Percentiles rank a stretch among this genome's conserved stretches.
These are phyloP conservation scores for Irpex sp. DNA, from an alignment of 1,284 basidiomycete species.

Conservation along the genomic window DNA sequence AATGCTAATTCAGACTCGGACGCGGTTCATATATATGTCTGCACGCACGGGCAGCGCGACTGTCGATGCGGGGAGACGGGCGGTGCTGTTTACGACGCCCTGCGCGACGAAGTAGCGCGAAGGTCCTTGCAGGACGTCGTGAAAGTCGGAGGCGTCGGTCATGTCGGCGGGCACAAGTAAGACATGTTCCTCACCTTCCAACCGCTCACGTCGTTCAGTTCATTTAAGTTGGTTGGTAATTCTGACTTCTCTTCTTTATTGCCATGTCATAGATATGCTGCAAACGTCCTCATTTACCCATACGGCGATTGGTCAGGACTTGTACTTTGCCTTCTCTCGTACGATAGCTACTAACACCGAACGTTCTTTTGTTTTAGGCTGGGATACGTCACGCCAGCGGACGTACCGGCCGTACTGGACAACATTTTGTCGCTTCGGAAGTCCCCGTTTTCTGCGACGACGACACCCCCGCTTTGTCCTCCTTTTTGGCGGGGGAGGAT, in stretches of 20 bases:
- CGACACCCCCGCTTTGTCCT: constrained; percentile 32
- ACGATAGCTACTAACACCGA: neutral
- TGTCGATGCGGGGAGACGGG: constrained; percentile 65
- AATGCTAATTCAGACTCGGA: neutral
- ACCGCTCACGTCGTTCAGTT: neutral
- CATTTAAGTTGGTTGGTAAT: neutral
- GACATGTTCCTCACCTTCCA: constrained; percentile 26
- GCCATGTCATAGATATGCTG: constrained; percentile 56
- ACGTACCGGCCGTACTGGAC: constrained; percentile 55
- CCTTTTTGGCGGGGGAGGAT: constrained; percentile 75
- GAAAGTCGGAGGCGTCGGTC: constrained; percentile 63
- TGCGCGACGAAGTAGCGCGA: constrained; percentile 25
- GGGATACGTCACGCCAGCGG: constrained; percentile 50
- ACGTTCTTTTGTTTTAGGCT: constrained; percentile 39
- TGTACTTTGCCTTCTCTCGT: neutral
- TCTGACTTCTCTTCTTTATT: neutral
- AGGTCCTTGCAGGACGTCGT: constrained; percentile 19
- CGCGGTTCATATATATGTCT: constrained; percentile 52
- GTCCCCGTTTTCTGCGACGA: constrained; percentile 6
- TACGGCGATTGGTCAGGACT: constrained; percentile 66
- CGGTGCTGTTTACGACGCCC: constrained; percentile 38
- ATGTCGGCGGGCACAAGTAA: constrained; percentile 85
- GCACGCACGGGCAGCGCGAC: constrained; percentile 33
- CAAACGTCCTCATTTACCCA: constrained; percentile 74
- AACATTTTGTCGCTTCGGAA: constrained; percentile 37